Evolutionary conservation across 2,329 filamentous ascomycete genomes (phyloP).

Genomic region (Lithohypha guttulata): DNA sequence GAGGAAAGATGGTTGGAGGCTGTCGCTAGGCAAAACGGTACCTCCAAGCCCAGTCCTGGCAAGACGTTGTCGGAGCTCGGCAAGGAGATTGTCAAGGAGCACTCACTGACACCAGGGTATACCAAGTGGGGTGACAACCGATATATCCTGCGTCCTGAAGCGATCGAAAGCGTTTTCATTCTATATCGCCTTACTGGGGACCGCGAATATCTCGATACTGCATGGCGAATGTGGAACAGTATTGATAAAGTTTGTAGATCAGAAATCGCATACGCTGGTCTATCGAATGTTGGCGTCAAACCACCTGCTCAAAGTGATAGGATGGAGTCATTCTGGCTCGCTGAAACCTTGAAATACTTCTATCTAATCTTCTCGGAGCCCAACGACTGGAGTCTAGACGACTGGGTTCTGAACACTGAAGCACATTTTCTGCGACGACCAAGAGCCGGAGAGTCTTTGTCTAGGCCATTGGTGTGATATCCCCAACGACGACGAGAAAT

Average conservation of each 20-base stretch:
- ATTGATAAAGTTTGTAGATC: slow-evolving; percentile 36
- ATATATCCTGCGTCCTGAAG: slow-evolving; percentile 55
- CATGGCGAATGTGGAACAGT: slow-evolving; percentile 41
- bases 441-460: slow-evolving; percentile 4
- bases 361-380: slow-evolving; percentile 69
- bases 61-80: slow-evolving; percentile 24
- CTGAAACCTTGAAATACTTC: slow-evolving; percentile 88
- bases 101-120: slow-evolving; percentile 45
- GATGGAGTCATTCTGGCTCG: slow-evolving; percentile 87
- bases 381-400: slow-evolving; percentile 54
- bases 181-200: slow-evolving; percentile 51
- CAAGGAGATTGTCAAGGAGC: slow-evolving; percentile 26
- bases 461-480: background rate
- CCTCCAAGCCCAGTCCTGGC: slow-evolving; percentile 4
- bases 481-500: background rate
- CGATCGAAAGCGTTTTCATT: slow-evolving; percentile 52
- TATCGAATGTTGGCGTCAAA: slow-evolving; percentile 29
- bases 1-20: slow-evolving; percentile 26
- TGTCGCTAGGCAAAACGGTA: slow-evolving; percentile 19
- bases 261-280: slow-evolving; percentile 33
- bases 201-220: slow-evolving; percentile 33
- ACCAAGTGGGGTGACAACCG: slow-evolving; percentile 43
- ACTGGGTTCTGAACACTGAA: slow-evolving; percentile 46
- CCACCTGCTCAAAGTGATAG: slow-evolving; percentile 41
- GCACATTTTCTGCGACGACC: slow-evolving; percentile 17